phyloP scores from a whole-genome alignment of 257 asterid genomes.

The Orobanche coerulescens region DNA sequence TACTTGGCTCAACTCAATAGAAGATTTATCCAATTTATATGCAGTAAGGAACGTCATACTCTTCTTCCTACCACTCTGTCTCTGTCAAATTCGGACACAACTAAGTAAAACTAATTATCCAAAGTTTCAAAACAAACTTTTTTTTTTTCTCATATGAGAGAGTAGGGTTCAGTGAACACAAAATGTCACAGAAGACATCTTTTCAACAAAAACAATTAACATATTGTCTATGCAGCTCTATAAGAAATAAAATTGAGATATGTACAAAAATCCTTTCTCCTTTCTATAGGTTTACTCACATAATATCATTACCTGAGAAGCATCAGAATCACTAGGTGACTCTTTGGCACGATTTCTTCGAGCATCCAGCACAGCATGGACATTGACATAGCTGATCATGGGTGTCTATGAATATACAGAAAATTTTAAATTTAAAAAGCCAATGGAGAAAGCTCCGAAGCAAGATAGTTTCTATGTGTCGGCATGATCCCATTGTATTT shows the following conservation, averaged over 20 bases:
- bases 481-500: not conserved
- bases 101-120: not conserved
- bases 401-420: constrained; percentile 58
- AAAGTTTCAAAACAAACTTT: not conserved
- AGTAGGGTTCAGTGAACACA: not conserved
- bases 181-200: not conserved
- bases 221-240: not conserved
- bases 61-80: constrained; percentile 10
- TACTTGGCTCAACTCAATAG: constrained; percentile 15
- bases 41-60: constrained; percentile 1
- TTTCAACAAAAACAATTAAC: not conserved
- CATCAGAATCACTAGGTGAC: constrained; percentile 73
- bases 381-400: constrained; percentile 90
- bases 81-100: not conserved
- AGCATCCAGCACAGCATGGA: constrained; percentile 89
- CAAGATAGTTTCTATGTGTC: not conserved
- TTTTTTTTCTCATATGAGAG: not conserved
- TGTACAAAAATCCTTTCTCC: not conserved
- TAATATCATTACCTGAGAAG: constrained; percentile 63
- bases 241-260: not conserved
- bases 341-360: constrained; percentile 87
- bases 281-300: not conserved
- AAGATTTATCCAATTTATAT: not conserved
- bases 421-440: constrained; percentile 7
- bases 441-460: not conserved